phyloP scores from a whole-genome alignment of 148 eudicot species.

The Polygonum maritimum region DNA sequence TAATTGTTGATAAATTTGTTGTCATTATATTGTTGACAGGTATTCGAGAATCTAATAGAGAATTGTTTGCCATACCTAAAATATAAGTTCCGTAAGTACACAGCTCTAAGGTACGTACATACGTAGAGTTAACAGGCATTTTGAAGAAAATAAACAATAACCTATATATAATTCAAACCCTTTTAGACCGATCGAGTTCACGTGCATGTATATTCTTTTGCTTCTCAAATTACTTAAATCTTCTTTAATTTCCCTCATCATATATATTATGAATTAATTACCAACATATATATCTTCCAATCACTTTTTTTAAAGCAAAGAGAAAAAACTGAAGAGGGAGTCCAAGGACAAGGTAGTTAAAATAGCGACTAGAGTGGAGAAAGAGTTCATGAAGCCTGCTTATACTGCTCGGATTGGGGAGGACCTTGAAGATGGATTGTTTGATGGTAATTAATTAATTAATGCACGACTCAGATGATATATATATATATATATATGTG shows the following conservation, averaged over 20 bases:
- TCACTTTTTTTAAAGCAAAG: conserved; percentile 36
- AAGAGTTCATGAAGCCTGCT: conserved; percentile 74
- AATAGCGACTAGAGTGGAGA: conserved; percentile 68
- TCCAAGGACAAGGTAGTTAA: conserved; percentile 32
- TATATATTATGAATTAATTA: too few species aligned
- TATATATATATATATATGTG: too few species aligned
- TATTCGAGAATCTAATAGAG: conserved; percentile 71
- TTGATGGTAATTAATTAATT: conserved; percentile 86
- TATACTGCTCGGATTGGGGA: conserved; percentile 80
- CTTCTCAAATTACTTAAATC: too few species aligned
- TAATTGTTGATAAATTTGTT: too few species aligned
- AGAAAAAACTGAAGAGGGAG: conserved; percentile 51
- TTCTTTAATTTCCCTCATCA: too few species aligned
- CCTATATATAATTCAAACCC: too few species aligned
- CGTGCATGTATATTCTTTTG: too few species aligned
- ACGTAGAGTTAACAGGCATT: too few species aligned
- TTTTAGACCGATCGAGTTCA: too few species aligned
- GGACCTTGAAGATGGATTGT: conserved; percentile 95
- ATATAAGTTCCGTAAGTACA: conserved; percentile 64
- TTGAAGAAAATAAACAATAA: too few species aligned
- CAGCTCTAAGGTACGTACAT: conserved; percentile 70
- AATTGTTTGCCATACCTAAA: conserved; percentile 69
- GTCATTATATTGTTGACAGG: conserved; percentile 23
- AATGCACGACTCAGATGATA: too few species aligned
- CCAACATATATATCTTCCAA: neutral